These are phyloP conservation scores for Rhizopogon vinicolor DNA, from an alignment of 768 basidiomycete genomes.

Conservation along the genomic window DNA sequence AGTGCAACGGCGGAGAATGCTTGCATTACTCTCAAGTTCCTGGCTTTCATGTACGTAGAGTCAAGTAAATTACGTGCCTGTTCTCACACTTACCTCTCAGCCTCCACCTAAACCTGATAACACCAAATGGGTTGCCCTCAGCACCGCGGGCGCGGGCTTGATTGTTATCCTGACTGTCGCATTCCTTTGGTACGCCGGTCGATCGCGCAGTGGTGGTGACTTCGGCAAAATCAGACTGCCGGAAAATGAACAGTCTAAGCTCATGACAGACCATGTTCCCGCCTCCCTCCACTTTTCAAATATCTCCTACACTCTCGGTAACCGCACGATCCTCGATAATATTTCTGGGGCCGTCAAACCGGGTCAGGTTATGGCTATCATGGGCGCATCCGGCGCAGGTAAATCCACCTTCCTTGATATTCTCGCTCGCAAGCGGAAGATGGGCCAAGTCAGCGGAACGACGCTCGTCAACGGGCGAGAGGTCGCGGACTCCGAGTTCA, in stretches of 20 bases:
- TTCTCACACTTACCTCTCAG: conserved; percentile 27
- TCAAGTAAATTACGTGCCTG: background rate
- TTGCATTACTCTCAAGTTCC: conserved; percentile 92
- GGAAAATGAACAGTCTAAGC: conserved; percentile 72
- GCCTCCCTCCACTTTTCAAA: conserved; percentile 88
- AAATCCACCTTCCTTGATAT: conserved; percentile 97
- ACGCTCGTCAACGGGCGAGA: conserved; percentile 84
- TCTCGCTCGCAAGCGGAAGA: conserved; percentile 85
- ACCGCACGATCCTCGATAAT: conserved; percentile 64
- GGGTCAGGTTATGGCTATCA: conserved; percentile 90
- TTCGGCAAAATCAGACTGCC: conserved; percentile 74
- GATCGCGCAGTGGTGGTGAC: conserved; percentile 51
- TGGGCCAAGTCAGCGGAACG: conserved; percentile 66
- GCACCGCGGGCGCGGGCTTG: conserved; percentile 71
- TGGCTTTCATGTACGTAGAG: conserved; percentile 62
- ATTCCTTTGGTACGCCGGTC: conserved; percentile 90
- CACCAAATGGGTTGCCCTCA: conserved; percentile 77
- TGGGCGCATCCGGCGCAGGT: conserved; percentile 96
- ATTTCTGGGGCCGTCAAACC: conserved; percentile 84
- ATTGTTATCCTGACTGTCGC: conserved; percentile 68
- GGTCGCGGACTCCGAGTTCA: conserved; percentile 71
- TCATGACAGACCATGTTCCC: conserved; percentile 94
- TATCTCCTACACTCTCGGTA: conserved; percentile 70
- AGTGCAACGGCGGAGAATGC: conserved; percentile 90
- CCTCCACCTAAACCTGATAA: conserved; percentile 81